These are phyloP conservation scores for Dysphania ambrosioides DNA, from an alignment of 148 eudicot genomes.

Conservation along the genomic window DNA sequence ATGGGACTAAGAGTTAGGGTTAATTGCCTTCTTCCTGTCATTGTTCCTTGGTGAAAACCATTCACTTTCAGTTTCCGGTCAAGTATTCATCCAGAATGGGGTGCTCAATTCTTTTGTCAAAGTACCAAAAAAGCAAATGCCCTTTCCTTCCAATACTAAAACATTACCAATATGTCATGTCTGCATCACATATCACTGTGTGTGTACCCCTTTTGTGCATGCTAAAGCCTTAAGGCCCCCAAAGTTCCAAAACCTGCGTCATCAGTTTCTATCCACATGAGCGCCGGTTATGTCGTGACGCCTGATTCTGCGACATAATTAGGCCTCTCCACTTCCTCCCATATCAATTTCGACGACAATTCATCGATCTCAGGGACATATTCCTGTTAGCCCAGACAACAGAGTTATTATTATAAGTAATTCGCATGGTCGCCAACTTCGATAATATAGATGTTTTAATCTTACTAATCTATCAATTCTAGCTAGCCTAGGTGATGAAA, in stretches of 20 bases:
- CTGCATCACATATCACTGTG: slow-evolving; percentile 39
- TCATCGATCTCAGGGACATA: slow-evolving; percentile 80
- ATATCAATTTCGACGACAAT: slow-evolving; percentile 57
- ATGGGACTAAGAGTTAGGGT: neutral
- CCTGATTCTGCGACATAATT: slow-evolving; percentile 44
- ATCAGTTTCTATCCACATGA: slow-evolving; percentile 6
- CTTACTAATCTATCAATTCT: too few species aligned
- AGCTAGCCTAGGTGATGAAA: neutral
- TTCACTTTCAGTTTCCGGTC: slow-evolving; percentile 19
- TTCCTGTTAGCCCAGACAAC: slow-evolving; percentile 45
- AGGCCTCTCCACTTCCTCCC: slow-evolving; percentile 74
- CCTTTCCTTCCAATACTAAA: slow-evolving; percentile 26
- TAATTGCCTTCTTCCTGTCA: slow-evolving; percentile 11
- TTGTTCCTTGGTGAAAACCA: slow-evolving; percentile 1
- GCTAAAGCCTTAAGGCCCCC: slow-evolving; percentile 13
- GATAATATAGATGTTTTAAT: neutral
- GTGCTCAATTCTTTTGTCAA: slow-evolving; percentile 18
- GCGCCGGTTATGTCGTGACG: slow-evolving; percentile 27
- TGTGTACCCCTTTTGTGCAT: slow-evolving; percentile 33
- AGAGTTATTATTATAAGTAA: neutral
- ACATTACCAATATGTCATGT: slow-evolving; percentile 18
- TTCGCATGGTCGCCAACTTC: slow-evolving; percentile 14
- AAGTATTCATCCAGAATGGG: slow-evolving; percentile 36
- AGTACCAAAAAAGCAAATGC: slow-evolving; percentile 25
- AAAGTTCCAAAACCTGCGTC: slow-evolving; percentile 10